Percentiles rank a stretch among this genome's conserved stretches.
phyloP scores from a whole-genome alignment of 2,329 filamentous ascomycete species.

The Magnaporthiopsis incrustans region DNA sequence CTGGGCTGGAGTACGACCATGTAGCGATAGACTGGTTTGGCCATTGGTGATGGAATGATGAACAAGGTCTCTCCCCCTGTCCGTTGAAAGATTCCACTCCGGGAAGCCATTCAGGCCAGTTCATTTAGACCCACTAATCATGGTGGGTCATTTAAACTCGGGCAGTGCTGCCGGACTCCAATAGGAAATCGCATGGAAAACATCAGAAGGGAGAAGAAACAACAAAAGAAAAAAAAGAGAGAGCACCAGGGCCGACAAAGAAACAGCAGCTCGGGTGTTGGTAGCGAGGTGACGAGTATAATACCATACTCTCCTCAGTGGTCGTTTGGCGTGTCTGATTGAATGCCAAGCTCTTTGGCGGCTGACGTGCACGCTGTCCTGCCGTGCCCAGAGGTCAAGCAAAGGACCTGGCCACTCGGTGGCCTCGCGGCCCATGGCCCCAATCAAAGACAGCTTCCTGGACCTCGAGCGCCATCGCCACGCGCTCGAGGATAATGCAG shows the following conservation, averaged over 20 bases:
- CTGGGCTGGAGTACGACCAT: background rate
- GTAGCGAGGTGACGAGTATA: background rate
- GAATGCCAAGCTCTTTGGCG: background rate
- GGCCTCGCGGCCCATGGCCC: background rate
- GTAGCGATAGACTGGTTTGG: background rate
- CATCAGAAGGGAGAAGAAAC: background rate
- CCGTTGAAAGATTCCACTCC: too few relatives aligned
- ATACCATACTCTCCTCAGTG: background rate
- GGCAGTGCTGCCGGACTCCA: background rate
- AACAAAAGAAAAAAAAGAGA: too few relatives aligned
- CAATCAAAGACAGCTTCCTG: conserved; percentile 29
- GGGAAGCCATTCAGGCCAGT: background rate
- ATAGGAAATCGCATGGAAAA: background rate
- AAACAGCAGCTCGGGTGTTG: background rate
- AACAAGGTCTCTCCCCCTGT: too few relatives aligned
- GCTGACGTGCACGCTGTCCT: background rate
- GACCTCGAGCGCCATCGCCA: conserved; percentile 68
- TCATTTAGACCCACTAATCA: background rate
- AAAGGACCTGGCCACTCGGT: too few relatives aligned
- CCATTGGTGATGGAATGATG: too few relatives aligned
- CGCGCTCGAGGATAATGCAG: conserved; percentile 67
- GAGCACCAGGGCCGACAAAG: too few relatives aligned
- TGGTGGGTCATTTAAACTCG: background rate
- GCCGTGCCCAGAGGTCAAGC: background rate
- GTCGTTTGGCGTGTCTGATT: background rate